Base-by-base conservation (phyloP, 129 eudicot genomes). In the Flaveria linearis region DNA sequence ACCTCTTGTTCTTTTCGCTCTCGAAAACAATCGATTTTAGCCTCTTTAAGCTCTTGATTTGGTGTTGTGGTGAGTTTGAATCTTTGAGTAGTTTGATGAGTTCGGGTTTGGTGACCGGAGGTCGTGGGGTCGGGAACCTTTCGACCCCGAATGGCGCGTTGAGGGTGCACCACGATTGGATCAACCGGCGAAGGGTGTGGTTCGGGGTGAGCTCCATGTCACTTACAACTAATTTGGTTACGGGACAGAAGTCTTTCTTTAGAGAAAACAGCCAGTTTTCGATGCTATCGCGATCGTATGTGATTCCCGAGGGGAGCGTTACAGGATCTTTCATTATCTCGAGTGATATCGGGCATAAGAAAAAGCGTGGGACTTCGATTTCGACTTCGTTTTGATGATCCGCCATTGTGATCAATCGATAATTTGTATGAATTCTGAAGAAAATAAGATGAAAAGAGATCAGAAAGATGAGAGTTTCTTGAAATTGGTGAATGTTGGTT, bases 291-390 rank as follows among this genome's bases (percentile, higher is more conserved):
- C 85, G 81, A 49, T 82, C 85, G 36, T 82, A 82, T 6, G 85
- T 82, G 39, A 82, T 82, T 11, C 85, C 85, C 0, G 85, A 76
- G 16, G 74, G 28, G 42, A 76, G 71, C 0, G 46, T 76, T 12
- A 82, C 85, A 1, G 85, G 85, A 51, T 82, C 85, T 36, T 71
- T 70, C 85, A 82, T 82, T 47, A 82, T 76, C 28, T 82, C 78
- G 1, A 82, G 78, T 4, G 85, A 82, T 25, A 82, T 82, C 22
- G 85, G 85, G 12, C 85, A 82, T 1, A 82, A 3, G 45, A 82
- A 82, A 17, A 26, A 76, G 3, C 15, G 42, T 2, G 85, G 85
- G 39, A 82, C 66, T 69, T 81, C 41, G 66, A 25, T 11, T 58
- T 62, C 68, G 1, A 61, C 67, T 62, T 62, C 68, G 0, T 5